These are phyloP conservation scores for Shiraia sp. DNA, from an alignment of 2,329 filamentous ascomycete genomes.

Conservation along the genomic window DNA sequence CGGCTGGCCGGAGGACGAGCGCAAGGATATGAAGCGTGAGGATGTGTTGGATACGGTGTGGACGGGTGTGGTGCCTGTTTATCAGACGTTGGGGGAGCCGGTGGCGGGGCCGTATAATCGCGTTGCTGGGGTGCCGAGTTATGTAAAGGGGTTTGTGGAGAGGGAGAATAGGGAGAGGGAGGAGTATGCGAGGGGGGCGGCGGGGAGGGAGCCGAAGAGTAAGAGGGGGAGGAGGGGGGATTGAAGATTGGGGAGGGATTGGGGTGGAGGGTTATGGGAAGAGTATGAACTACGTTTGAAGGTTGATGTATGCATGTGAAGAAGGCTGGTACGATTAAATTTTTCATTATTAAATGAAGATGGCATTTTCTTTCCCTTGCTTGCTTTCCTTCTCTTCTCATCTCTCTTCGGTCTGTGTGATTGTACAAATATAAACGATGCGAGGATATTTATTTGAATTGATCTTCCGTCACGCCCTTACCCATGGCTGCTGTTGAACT, in stretches of 20 bases:
- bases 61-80: constrained; percentile 68
- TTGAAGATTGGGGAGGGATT: too few relatives aligned
- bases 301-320: too few relatives aligned
- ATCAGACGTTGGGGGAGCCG: constrained; percentile 66
- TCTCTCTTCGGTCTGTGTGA: too few relatives aligned
- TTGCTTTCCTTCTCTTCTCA: too few relatives aligned
- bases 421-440: too few relatives aligned
- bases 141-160: constrained; percentile 60
- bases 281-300: too few relatives aligned
- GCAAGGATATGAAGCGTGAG: constrained; percentile 56
- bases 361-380: too few relatives aligned
- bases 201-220: too few relatives aligned
- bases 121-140: constrained; percentile 61
- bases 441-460: constrained; percentile 72
- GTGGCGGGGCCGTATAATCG: constrained; percentile 63
- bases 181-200: constrained; percentile 26
- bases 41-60: constrained; percentile 58
- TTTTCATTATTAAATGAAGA: too few relatives aligned
- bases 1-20: constrained; percentile 66
- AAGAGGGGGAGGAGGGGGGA: too few relatives aligned
- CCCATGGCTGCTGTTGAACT: constrained; percentile 95
- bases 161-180: constrained; percentile 48
- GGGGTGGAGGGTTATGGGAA: too few relatives aligned
- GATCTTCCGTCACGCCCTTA: constrained; percentile 95
- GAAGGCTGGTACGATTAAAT: too few relatives aligned